Base-by-base conservation (phyloP, 441 rosid species). In the Isatis lusitanica region DNA sequence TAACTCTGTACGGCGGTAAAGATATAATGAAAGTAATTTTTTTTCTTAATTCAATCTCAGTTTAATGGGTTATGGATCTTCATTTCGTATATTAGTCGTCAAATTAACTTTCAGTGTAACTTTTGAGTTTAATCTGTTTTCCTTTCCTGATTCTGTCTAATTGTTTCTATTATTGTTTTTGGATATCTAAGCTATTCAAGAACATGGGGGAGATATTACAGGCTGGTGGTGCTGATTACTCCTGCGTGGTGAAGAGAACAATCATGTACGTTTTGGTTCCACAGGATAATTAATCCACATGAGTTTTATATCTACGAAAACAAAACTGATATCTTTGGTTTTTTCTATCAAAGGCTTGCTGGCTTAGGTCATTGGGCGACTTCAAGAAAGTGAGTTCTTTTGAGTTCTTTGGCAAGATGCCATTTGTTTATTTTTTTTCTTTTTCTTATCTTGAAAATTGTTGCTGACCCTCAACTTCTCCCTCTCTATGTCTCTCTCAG, bases 121-220 rank as follows among this genome's bases (percentile, higher is more conserved):
- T 2, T 8, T 33, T 58, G 43, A 76, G 44, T 58, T 57, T 7
- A 38, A 21, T 71, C 26, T 46, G 33, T 51, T 42, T 51, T 3
- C 0, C 21, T 9, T n/a, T 65, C 24, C 69, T 71, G 63, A 60
- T 77, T 10, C 1, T 60, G 33, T 60, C 21, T 77, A 51, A 43
- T 21, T 65, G 28, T 51, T 63, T 58, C 15, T 71, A 9, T 17
- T 58, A 5, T 4, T 9, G 38, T 18, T 50, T 36, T 24, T 42
- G 24, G 44, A 60, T 44, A 16, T 59, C 0, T 16, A 73, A 93
- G 97, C 70, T 91, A 53, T 85, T 95, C 3, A 91, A 90, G 77
- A 95, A 93, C 57, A 93, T 95, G 88, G 98, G 97, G n/a, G 97
- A 91, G 82, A 91, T 93, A 76, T 82, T 95, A 53, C 87, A 93